phyloP scores from a whole-genome alignment of 2,329 filamentous ascomycete species.

The Sporothrix sp. region DNA sequence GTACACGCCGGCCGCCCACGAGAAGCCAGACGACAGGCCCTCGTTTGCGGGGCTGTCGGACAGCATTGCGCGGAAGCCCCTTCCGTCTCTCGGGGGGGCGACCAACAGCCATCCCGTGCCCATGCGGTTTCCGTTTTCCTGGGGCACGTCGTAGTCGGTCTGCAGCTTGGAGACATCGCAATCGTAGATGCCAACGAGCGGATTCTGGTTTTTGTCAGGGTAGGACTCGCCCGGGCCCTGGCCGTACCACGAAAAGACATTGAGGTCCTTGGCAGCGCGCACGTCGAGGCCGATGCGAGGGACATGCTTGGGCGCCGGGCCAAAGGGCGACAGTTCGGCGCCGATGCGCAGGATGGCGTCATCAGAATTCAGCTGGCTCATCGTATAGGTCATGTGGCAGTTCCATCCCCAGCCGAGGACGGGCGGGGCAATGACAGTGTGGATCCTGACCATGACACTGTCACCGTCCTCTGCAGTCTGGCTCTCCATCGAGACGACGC shows the following conservation, averaged over 20 bases:
- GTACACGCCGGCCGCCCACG: constrained; percentile 49
- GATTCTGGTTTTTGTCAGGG: constrained; percentile 48
- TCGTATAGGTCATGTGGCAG: constrained; percentile 22
- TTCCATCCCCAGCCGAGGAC: constrained; percentile 51
- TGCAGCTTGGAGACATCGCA: constrained; percentile 39
- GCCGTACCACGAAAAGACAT: constrained; percentile 48
- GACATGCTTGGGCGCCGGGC: constrained; percentile 43
- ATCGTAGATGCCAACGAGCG: constrained; percentile 41
- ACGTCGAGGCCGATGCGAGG: constrained; percentile 54
- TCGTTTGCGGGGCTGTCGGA: neutral
- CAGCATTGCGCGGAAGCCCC: neutral
- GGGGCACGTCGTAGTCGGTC: constrained; percentile 54
- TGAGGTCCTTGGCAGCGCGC: constrained; percentile 36
- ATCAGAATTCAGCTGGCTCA: constrained; percentile 26
- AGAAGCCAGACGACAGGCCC: constrained; percentile 27
- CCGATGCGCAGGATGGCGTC: constrained; percentile 31
- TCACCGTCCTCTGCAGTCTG: neutral
- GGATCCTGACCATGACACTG: constrained; percentile 30
- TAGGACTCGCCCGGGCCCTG: constrained; percentile 56
- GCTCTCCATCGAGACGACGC: constrained; percentile 12
- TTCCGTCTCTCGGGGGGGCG: neutral
- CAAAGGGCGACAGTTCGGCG: constrained; percentile 35
- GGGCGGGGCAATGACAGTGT: constrained; percentile 46
- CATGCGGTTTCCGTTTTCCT: constrained; percentile 57
- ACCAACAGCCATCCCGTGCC: constrained; percentile 45